Conservation (phyloP, 23 red algal genomes). For the Agarophyton chilense region DNA sequence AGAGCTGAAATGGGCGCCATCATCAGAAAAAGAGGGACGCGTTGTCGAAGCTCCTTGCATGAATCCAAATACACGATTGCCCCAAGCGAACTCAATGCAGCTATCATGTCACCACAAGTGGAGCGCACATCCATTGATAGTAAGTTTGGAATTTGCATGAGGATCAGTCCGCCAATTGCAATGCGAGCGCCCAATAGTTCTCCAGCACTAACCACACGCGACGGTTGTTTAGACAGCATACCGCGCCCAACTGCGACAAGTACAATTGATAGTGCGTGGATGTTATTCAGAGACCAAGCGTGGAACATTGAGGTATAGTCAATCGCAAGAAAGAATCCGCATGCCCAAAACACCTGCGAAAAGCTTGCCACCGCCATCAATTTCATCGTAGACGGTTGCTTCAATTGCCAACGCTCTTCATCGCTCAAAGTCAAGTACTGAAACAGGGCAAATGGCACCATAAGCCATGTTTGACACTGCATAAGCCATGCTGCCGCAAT, state of each 20-base stretch:
- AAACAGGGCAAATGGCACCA: constrained; percentile 45
- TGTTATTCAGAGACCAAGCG: constrained; percentile 62
- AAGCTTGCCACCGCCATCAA: constrained; percentile 20
- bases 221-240: background rate
- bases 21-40: constrained; percentile 62
- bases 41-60: constrained; percentile 39
- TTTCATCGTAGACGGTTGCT: background rate
- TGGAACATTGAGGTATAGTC: constrained; percentile 60
- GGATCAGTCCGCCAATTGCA: constrained; percentile 9
- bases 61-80: constrained; percentile 39
- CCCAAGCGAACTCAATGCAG: constrained; percentile 21
- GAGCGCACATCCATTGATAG: background rate
- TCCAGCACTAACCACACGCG: constrained; percentile 17
- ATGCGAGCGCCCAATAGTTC: constrained; percentile 36
- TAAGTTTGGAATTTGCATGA: constrained; percentile 35
- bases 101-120: constrained; percentile 41
- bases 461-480: constrained; percentile 33
- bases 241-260: constrained; percentile 25
- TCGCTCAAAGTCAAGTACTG: constrained; percentile 24
- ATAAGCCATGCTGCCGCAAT: constrained; percentile 52
- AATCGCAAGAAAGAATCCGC: constrained; percentile 56
- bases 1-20: constrained; percentile 55
- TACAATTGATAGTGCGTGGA: constrained; percentile 48
- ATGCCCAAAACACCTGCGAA: constrained; percentile 58
- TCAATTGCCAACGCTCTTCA: constrained; percentile 13